These are phyloP conservation scores for Tulasnella sp. DNA, from an alignment of 768 basidiomycete genomes.

Conservation along the genomic window DNA sequence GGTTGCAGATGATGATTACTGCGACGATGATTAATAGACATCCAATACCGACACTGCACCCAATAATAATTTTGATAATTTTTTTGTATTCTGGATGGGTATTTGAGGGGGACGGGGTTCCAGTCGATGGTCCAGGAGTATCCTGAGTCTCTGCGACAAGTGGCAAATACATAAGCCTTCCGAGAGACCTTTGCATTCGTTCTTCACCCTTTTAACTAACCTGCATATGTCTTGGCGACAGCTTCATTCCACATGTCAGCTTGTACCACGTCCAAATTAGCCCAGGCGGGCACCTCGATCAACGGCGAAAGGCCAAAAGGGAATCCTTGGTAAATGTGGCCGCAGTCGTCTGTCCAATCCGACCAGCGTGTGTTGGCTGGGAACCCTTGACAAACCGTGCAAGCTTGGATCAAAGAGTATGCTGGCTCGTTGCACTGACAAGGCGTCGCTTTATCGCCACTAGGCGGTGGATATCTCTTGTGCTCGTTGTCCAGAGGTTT, in stretches of 20 bases:
- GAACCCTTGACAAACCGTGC: background rate
- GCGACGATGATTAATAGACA: background rate
- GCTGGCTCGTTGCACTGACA: conserved; percentile 1
- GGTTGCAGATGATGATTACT: background rate
- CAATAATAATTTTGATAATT: background rate
- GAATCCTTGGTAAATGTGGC: background rate
- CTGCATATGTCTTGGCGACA: background rate
- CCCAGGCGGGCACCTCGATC: background rate
- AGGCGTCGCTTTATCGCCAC: background rate
- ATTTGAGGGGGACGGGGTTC: background rate
- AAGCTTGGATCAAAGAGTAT: background rate
- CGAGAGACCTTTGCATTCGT: background rate
- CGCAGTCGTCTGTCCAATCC: background rate
- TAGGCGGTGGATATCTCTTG: background rate
- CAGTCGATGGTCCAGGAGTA: too few relatives aligned
- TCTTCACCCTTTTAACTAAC: background rate
- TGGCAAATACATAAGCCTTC: background rate
- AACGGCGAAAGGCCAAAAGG: background rate
- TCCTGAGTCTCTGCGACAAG: too few relatives aligned
- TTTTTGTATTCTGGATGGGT: background rate
- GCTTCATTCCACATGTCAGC: background rate
- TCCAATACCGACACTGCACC: background rate
- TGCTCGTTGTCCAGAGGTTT: background rate
- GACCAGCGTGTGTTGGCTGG: background rate
- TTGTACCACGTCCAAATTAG: background rate